These are phyloP conservation scores for Termitomyces sp. DNA, from an alignment of 768 basidiomycete species.

Conservation along the genomic window DNA sequence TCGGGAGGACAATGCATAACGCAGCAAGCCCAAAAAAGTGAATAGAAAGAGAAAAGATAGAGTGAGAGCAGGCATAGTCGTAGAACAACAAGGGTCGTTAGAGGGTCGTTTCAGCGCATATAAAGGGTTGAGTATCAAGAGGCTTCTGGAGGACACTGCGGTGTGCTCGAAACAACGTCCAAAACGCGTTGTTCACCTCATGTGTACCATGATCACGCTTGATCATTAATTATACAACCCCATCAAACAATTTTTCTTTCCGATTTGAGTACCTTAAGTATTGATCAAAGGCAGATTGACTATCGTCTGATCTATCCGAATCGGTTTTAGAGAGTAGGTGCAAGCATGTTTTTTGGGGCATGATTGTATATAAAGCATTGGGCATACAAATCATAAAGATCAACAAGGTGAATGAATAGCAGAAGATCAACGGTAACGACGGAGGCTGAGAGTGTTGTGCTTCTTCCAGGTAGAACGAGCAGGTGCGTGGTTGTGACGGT, in stretches of 20 bases:
- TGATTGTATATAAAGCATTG: constrained; percentile 12
- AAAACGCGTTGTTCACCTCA: constrained; percentile 12
- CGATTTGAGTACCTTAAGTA: too few species aligned
- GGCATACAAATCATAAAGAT: constrained; percentile 22
- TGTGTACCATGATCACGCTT: constrained; percentile 1
- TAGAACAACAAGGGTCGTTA: background rate
- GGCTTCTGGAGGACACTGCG: background rate
- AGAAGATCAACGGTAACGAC: constrained; percentile 73
- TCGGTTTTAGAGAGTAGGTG: background rate
- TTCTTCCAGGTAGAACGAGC: constrained; percentile 92
- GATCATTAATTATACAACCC: background rate
- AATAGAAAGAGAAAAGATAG: constrained; percentile 2
- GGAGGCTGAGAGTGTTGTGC: constrained; percentile 96
- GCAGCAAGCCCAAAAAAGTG: background rate
- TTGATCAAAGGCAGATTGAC: too few species aligned
- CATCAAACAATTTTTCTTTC: background rate
- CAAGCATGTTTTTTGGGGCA: constrained; percentile 4
- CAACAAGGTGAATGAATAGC: constrained; percentile 20
- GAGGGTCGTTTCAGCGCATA: constrained; percentile 3
- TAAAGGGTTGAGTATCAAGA: background rate
- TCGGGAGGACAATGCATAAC: constrained; percentile 6
- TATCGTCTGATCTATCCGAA: background rate
- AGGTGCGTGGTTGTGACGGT: constrained; percentile 90
- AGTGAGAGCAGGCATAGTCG: constrained; percentile 5
- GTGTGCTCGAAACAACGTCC: background rate